Conservation (phyloP, 139 green algal species). For the Tetraselmis chui region DNA sequence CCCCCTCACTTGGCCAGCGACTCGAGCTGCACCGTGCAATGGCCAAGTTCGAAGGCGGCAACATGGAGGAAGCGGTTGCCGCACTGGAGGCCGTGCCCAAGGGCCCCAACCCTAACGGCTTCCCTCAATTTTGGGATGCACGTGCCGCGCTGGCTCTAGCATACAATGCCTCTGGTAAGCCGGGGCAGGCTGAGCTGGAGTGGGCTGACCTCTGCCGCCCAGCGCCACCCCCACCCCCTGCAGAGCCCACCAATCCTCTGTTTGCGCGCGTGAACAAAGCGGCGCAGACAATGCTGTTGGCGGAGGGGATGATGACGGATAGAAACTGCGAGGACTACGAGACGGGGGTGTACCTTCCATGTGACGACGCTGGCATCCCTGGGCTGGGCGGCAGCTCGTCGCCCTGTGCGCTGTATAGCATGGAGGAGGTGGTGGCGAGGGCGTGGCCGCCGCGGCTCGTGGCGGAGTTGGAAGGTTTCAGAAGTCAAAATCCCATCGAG, state of each 20-base stretch:
- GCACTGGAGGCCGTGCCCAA: conserved; percentile 4
- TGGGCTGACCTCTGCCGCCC: conserved; percentile 7
- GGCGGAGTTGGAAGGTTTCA: conserved; percentile 1
- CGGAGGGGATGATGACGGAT: conserved; percentile 5
- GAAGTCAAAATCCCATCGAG: not conserved
- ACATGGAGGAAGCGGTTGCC: not conserved
- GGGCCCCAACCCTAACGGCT: conserved; percentile 8
- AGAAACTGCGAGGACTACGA: conserved; percentile 12
- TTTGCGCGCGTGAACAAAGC: not conserved
- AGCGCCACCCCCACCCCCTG: not conserved
- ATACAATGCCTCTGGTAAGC: not conserved
- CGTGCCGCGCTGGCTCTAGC: conserved; percentile 2
- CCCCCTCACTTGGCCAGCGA: conserved; percentile 1
- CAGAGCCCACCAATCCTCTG: not conserved
- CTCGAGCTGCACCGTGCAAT: conserved; percentile 2
- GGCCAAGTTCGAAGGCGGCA: conserved; percentile 3
- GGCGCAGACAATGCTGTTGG: not conserved
- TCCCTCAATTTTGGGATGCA: conserved; percentile 13
- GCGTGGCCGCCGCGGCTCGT: conserved; percentile 1
- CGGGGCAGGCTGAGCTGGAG: conserved; percentile 6
- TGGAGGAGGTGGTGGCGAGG: conserved; percentile 1
- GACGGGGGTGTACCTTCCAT: conserved; percentile 4
- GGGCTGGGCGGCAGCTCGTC: conserved; percentile 12
- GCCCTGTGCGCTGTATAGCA: conserved; percentile 6
- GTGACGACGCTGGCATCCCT: conserved; percentile 11